A percentile compares a stretch with the other conserved stretches of the same genome.
phyloP scores from a whole-genome alignment of 2,329 filamentous ascomycete genomes.

The Dactylellina drechsleri region DNA sequence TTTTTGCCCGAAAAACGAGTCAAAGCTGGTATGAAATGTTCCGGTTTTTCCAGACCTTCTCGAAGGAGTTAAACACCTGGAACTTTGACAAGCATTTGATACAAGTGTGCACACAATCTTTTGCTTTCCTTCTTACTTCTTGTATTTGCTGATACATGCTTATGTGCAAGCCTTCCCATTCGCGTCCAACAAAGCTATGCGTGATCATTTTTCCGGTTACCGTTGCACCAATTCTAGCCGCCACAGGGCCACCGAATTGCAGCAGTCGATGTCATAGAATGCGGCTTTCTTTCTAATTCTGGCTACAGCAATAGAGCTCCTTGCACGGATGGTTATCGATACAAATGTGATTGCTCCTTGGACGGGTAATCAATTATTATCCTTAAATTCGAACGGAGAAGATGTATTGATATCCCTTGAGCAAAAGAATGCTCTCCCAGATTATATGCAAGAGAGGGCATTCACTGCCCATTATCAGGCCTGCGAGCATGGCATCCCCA shows the following conservation, averaged over 20 bases:
- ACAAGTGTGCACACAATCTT: constrained; percentile 1
- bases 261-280: background rate
- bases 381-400: background rate
- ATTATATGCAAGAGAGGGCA: background rate
- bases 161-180: constrained; percentile 9
- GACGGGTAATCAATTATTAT: constrained; percentile 15
- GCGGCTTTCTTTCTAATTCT: constrained; percentile 1
- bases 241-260: constrained; percentile 2
- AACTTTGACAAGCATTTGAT: background rate
- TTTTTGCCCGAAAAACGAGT: constrained; percentile 11
- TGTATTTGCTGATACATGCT: constrained; percentile 2
- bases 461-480: background rate
- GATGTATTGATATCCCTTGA: background rate
- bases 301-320: background rate
- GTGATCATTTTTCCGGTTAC: background rate
- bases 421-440: constrained; percentile 1
- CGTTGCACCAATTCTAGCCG: constrained; percentile 3
- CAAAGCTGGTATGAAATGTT: constrained; percentile 30
- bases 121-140: background rate
- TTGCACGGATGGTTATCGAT: background rate
- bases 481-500: constrained; percentile 17
- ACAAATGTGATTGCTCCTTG: background rate
- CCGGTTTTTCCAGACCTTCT: constrained; percentile 33
- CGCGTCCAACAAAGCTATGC: background rate
- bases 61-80: constrained; percentile 13